These are phyloP conservation scores for Auriculariales sp. DNA, from an alignment of 768 basidiomycete genomes.

Conservation along the genomic window DNA sequence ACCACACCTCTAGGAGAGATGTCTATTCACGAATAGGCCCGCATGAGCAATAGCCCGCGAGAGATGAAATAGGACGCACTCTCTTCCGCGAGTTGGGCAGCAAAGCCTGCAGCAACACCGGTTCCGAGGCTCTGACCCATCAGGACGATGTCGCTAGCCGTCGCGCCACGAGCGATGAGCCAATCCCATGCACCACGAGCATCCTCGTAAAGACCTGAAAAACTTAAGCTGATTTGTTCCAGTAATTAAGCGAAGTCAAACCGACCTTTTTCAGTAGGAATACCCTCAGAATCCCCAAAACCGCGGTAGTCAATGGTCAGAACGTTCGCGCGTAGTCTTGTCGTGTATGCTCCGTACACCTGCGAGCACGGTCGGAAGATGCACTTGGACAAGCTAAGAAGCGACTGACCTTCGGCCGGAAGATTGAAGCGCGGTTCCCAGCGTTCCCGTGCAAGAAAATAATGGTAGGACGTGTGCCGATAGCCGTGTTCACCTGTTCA, in stretches of 20 bases:
- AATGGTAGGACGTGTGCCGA: slow-evolving; percentile 53
- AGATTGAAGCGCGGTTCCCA: slow-evolving; percentile 53
- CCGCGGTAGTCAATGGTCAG: slow-evolving; percentile 86
- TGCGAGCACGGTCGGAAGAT: too few species aligned
- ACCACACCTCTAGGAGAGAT: slow-evolving; percentile 29
- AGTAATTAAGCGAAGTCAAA: too few species aligned
- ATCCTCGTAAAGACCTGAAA: slow-evolving; percentile 52
- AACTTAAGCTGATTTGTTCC: too few species aligned
- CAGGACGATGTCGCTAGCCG: slow-evolving; percentile 46
- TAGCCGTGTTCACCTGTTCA: slow-evolving; percentile 34
- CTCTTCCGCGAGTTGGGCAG: slow-evolving; percentile 23
- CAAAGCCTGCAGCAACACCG: slow-evolving; percentile 41
- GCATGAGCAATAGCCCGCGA: not conserved
- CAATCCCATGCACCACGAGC: slow-evolving; percentile 73
- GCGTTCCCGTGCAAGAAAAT: slow-evolving; percentile 91
- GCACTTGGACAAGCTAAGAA: too few species aligned
- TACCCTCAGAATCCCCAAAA: slow-evolving; percentile 73
- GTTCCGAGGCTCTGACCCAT: slow-evolving; percentile 86
- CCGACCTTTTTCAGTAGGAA: slow-evolving; percentile 64
- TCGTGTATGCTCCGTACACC: slow-evolving; percentile 50
- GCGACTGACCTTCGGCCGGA: too few species aligned
- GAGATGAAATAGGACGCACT: slow-evolving; percentile 11
- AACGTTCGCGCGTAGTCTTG: slow-evolving; percentile 57
- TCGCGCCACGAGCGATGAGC: slow-evolving; percentile 44
- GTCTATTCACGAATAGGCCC: not conserved